These are phyloP conservation scores for Sporothrix brunneoviolacea DNA, from an alignment of 2,329 filamentous ascomycete species.

Conservation along the genomic window DNA sequence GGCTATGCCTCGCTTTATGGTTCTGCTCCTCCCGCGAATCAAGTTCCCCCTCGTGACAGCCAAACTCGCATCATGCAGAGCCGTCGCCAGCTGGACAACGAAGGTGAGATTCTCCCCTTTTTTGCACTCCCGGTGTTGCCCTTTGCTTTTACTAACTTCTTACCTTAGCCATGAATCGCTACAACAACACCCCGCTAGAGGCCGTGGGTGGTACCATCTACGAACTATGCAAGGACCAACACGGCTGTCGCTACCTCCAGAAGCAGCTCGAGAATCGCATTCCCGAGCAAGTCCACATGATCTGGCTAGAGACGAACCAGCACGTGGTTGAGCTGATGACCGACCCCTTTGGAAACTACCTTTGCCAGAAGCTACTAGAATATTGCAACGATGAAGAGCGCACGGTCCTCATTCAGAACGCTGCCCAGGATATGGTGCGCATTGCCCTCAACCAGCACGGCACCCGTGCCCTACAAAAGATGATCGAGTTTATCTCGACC, in stretches of 20 bases:
- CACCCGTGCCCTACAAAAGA: constrained; percentile 94
- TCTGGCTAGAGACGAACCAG: constrained; percentile 87
- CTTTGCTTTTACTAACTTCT: constrained; percentile 5
- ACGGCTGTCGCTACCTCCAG: constrained; percentile 93
- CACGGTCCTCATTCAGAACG: constrained; percentile 85
- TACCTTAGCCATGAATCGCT: constrained; percentile 67
- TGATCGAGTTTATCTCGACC: constrained; percentile 95
- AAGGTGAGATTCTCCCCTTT: constrained; percentile 49
- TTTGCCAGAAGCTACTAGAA: constrained; percentile 96
- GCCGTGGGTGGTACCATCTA: constrained; percentile 79
- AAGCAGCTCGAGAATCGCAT: constrained; percentile 92
- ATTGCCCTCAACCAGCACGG: constrained; percentile 97
- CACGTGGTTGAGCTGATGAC: constrained; percentile 98
- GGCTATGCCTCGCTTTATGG: constrained; percentile 49
- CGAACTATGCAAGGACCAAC: constrained; percentile 90
- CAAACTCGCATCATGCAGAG: constrained; percentile 69
- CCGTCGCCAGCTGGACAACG: constrained; percentile 66
- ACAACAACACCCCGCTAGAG: constrained; percentile 76
- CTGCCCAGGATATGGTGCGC: constrained; percentile 76
- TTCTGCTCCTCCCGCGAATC: constrained; percentile 26
- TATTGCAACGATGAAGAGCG: constrained; percentile 93
- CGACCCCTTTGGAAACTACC: constrained; percentile 97
- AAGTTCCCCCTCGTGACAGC: constrained; percentile 55
- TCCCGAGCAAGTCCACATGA: constrained; percentile 78
- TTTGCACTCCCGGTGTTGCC: neutral